Conservation (phyloP, 345 rosid genomes). For the Syzygium oleosum region DNA sequence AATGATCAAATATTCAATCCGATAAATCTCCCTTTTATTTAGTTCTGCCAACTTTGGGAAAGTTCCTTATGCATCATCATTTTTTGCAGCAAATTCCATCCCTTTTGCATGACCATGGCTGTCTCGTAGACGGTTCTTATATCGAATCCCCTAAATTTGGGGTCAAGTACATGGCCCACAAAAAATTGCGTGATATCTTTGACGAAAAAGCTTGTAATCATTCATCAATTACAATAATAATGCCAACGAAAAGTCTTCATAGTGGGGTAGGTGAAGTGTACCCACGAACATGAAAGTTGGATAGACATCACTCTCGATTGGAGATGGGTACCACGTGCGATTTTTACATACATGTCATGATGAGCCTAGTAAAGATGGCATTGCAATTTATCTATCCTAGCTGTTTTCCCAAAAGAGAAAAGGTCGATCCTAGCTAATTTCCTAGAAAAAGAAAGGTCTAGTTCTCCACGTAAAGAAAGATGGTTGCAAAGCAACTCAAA, state of each 20-base stretch:
- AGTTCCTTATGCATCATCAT: not conserved
- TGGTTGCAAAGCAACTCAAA: not conserved
- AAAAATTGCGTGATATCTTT: not conserved
- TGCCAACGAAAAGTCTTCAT: not conserved
- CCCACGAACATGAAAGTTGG: not conserved
- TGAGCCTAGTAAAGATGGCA: not conserved
- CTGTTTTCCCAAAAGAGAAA: too few species aligned
- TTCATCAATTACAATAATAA: not conserved
- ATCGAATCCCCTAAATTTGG: not conserved
- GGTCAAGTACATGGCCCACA: not conserved
- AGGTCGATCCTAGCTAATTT: not conserved
- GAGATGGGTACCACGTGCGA: not conserved
- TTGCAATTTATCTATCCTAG: not conserved
- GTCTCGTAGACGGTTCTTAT: not conserved
- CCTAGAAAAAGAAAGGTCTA: not conserved
- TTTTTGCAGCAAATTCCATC: not conserved
- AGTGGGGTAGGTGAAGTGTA: not conserved
- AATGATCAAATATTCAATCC: not conserved
- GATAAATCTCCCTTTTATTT: not conserved
- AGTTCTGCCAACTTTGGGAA: not conserved
- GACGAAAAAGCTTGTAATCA: not conserved
- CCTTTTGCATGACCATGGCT: not conserved
- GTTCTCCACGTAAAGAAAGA: not conserved
- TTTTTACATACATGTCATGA: not conserved
- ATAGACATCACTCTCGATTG: not conserved